These are phyloP conservation scores for Gracilariopsis chorda DNA, from an alignment of 23 red algal genomes.

Conservation along the genomic window DNA sequence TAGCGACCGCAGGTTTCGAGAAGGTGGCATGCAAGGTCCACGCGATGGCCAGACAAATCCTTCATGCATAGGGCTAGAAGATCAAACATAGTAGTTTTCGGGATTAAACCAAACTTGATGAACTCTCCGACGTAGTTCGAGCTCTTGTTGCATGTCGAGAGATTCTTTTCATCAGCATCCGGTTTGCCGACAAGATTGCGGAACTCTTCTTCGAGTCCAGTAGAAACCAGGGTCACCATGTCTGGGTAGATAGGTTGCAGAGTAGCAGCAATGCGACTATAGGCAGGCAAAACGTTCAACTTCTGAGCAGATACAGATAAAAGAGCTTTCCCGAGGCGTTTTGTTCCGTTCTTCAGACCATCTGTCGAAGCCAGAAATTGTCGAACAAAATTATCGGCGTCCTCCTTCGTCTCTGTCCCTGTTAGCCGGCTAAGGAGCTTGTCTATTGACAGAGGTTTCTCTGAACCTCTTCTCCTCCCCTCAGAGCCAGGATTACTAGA, in stretches of 20 bases:
- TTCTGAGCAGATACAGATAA: slow-evolving; percentile 64
- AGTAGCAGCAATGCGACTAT: slow-evolving; percentile 63
- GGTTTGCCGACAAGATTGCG: slow-evolving; percentile 41
- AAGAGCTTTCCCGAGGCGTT: slow-evolving; percentile 53
- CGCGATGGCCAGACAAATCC: slow-evolving; percentile 82
- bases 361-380: slow-evolving; percentile 36
- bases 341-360: slow-evolving; percentile 10
- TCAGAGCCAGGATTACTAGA: not conserved
- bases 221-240: slow-evolving; percentile 36
- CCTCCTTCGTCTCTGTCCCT: slow-evolving; percentile 47
- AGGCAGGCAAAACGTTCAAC: slow-evolving; percentile 70
- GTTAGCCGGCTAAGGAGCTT: slow-evolving; percentile 24
- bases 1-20: slow-evolving; percentile 79
- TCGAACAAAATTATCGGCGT: slow-evolving; percentile 32
- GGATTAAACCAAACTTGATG: slow-evolving; percentile 85
- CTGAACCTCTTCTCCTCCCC: not conserved
- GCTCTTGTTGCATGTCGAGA: slow-evolving; percentile 54
- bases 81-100: slow-evolving; percentile 42
- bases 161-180: slow-evolving; percentile 67
- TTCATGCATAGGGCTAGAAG: slow-evolving; percentile 78
- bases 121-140: slow-evolving; percentile 78
- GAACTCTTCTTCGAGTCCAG: slow-evolving; percentile 84
- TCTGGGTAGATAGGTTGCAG: slow-evolving; percentile 55
- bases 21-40: slow-evolving; percentile 83
- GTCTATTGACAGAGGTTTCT: slow-evolving; percentile 15